Percentiles rank a stretch among this genome's conserved stretches.
Evolutionary conservation across 805 yeast genomes (phyloP).

Genomic region (Saturnispora bothae): DNA sequence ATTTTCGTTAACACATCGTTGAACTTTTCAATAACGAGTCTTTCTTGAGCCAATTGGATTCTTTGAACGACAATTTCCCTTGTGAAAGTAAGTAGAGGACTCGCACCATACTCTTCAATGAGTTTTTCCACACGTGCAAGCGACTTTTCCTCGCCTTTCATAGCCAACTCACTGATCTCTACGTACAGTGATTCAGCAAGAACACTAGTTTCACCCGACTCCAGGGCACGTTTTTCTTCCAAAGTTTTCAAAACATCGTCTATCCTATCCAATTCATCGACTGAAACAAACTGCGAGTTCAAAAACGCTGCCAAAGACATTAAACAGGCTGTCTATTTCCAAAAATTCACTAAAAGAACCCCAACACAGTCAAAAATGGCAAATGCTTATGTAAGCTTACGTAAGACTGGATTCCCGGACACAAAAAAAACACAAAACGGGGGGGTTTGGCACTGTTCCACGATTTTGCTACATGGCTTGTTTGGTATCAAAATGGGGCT

Average conservation of each 20-base stretch:
- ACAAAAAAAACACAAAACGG: too few relatives aligned
- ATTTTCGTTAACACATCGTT: neutral
- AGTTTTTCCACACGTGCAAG: conserved; percentile 7
- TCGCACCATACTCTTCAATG: conserved; percentile 5
- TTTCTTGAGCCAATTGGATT: conserved; percentile 5
- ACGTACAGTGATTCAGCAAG: neutral
- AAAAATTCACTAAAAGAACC: too few relatives aligned
- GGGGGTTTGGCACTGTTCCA: too few relatives aligned
- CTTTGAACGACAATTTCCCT: conserved; percentile 9
- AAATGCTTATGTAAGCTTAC: neutral
- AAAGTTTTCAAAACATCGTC: conserved; percentile 1
- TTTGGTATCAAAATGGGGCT: too few relatives aligned
- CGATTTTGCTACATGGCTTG: too few relatives aligned
- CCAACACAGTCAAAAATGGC: neutral
- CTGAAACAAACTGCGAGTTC: conserved; percentile 1
- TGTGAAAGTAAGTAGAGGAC: conserved; percentile 10
- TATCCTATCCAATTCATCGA: neutral
- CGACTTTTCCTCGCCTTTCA: neutral
- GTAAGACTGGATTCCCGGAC: too few relatives aligned
- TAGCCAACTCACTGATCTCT: neutral
- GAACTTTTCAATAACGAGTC: neutral
- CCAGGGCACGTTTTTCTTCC: neutral
- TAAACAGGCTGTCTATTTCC: too few relatives aligned
- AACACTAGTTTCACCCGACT: neutral
- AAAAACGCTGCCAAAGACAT: neutral